phyloP scores from a whole-genome alignment of 2,329 filamentous ascomycete genomes.

The Claviceps purpurea region DNA sequence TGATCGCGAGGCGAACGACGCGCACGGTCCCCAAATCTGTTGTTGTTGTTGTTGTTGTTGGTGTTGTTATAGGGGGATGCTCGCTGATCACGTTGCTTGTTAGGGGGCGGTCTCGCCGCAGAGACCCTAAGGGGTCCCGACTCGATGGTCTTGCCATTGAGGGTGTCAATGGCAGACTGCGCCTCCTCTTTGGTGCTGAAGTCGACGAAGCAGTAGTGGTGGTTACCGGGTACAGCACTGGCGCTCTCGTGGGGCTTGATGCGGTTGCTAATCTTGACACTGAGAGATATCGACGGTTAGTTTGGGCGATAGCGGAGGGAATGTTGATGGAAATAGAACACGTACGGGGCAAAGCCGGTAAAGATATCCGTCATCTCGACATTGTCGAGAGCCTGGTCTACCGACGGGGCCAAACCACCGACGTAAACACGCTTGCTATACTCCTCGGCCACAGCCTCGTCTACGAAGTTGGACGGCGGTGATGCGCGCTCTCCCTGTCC shows the following conservation, averaged over 20 bases:
- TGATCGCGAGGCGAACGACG: constrained; percentile 1
- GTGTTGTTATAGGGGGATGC: background rate
- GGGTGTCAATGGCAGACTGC: constrained; percentile 28
- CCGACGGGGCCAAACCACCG: constrained; percentile 35
- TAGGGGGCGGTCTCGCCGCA: constrained; percentile 4
- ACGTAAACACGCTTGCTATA: constrained; percentile 30
- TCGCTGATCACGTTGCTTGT: constrained; percentile 1
- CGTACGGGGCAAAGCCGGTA: constrained; percentile 24
- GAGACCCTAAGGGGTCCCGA: constrained; percentile 12
- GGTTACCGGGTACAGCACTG: constrained; percentile 35
- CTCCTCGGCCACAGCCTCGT: background rate
- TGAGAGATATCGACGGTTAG: background rate
- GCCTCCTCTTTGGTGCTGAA: constrained; percentile 42
- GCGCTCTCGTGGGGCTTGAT: constrained; percentile 47
- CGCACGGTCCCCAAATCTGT: background rate
- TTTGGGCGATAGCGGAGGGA: background rate
- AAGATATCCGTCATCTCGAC: constrained; percentile 34
- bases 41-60: background rate
- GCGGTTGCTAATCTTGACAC: constrained; percentile 29
- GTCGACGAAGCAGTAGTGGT: constrained; percentile 56
- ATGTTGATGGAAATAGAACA: constrained; percentile 6
- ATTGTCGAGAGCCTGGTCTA: constrained; percentile 32
- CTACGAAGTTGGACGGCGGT: background rate
- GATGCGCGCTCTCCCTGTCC: background rate
- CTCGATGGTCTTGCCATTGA: constrained; percentile 12